These are phyloP conservation scores for Fraxinus latifolia DNA, from an alignment of 305 asterid species.

Conservation along the genomic window DNA sequence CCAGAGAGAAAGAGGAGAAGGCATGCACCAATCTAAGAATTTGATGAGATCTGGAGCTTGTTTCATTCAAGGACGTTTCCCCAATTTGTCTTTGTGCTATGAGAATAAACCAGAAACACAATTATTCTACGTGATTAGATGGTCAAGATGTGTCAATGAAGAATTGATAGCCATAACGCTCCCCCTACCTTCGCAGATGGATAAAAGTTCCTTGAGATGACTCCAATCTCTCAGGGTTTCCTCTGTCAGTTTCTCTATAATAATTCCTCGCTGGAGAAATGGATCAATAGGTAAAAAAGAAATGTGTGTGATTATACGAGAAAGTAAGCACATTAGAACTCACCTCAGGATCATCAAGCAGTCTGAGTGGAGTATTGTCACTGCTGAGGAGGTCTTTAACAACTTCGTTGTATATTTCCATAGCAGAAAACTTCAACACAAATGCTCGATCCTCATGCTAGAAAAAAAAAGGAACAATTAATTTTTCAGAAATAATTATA, in stretches of 20 bases:
- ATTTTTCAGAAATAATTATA: conserved; percentile 7
- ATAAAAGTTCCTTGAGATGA: conserved; percentile 81
- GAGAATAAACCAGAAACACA: conserved; percentile 14
- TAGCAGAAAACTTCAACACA: conserved; percentile 82
- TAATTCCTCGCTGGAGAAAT: conserved; percentile 31
- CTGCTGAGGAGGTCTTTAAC: conserved; percentile 85
- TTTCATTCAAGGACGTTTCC: conserved; percentile 83
- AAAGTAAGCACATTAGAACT: conserved; percentile 29
- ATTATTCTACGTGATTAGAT: neutral
- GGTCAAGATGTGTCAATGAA: conserved; percentile 2
- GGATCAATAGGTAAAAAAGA: conserved; percentile 1
- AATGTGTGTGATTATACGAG: conserved; percentile 1
- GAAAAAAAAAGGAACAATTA: conserved; percentile 5
- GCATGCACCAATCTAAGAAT: conserved; percentile 83
- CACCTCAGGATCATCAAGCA: conserved; percentile 95
- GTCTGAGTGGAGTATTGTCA: conserved; percentile 71
- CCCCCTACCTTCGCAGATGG: conserved; percentile 72
- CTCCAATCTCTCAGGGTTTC: conserved; percentile 85
- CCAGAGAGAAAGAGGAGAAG: conserved; percentile 11
- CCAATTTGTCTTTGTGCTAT: conserved; percentile 86
- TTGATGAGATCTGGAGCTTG: conserved; percentile 98
- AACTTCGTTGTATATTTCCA: conserved; percentile 95
- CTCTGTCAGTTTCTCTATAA: conserved; percentile 83
- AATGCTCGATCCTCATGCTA: conserved; percentile 95
- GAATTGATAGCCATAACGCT: neutral